Evolutionary conservation across 2,329 filamentous ascomycete genomes (phyloP).

Genomic region (Trichocomaceae sp.): DNA sequence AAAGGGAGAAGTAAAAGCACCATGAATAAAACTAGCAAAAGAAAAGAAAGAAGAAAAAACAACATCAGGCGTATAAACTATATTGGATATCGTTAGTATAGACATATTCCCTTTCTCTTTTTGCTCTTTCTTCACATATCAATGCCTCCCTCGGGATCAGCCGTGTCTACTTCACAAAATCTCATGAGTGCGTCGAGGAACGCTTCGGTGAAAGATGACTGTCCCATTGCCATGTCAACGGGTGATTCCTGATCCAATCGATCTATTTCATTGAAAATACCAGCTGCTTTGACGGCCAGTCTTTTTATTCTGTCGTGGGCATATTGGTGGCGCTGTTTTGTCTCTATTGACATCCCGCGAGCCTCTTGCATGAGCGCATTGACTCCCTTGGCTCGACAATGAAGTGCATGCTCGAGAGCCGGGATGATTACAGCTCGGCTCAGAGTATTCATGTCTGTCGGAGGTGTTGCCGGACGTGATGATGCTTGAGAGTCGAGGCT

Average conservation of each 20-base stretch:
- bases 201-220: slow-evolving; percentile 82
- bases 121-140: neutral
- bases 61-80: neutral
- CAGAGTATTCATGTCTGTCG: slow-evolving; percentile 6
- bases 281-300: slow-evolving; percentile 73
- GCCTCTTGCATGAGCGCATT: slow-evolving; percentile 32
- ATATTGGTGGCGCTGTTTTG: slow-evolving; percentile 56
- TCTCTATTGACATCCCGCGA: slow-evolving; percentile 41
- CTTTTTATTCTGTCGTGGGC: slow-evolving; percentile 77
- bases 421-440: slow-evolving; percentile 68
- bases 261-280: slow-evolving; percentile 85
- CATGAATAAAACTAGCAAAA: neutral
- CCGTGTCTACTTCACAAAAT: slow-evolving; percentile 78
- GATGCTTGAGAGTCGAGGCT: slow-evolving; percentile 12
- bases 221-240: slow-evolving; percentile 88
- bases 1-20: neutral
- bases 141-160: slow-evolving; percentile 53
- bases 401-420: slow-evolving; percentile 82
- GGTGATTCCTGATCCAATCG: slow-evolving; percentile 77
- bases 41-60: no score
- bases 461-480: slow-evolving; percentile 64
- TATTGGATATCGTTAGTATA: neutral
- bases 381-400: slow-evolving; percentile 61
- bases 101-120: neutral
- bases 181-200: slow-evolving; percentile 75